Evolutionary conservation across 495 filamentous ascomycete species (phyloP), one percentile per base, ranked within the genome.

Genomic region (Neurospora discreta): DNA sequence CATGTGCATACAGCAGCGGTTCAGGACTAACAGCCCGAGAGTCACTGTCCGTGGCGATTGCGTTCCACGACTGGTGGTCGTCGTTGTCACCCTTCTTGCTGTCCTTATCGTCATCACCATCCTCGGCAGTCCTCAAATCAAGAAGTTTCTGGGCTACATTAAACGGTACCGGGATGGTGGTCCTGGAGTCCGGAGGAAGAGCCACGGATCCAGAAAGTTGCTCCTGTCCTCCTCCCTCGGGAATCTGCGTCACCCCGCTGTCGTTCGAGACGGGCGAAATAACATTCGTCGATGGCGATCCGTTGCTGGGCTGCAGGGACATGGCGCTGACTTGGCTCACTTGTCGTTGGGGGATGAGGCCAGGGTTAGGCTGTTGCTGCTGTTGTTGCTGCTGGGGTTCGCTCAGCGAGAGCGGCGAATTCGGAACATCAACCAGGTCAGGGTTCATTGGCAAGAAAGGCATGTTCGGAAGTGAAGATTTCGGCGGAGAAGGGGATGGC

Each of bases 131-230:
- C 52, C 52, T 7, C 7, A 18, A 18, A 4, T 26, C 30, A 9
- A 18, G 15, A 36, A 73, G 40, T 8, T 58, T 42, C 30, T 76
- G 75, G 3, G 44, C 68, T 33, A 65, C 52, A 26, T 18, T 65
- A 33, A 65, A 26, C 10, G 74, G 75, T 23, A 76, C 74, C 5
- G 81, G 79, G 70, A 80, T 81, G 68, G 77, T 72, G 30, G 76
- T 68, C 36, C 75, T 74, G 20, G 52, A 72, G 39, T 73, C 72
- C 36, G 70, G 71, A 67, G 46, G 30, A n/a, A 33, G 36, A 39
- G 52, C 52, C 6, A 26, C 52, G 23, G 52, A 65, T 65, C 52
- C 52, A 26, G 52, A 65, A 7, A 33, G 52, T 65, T 65, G 52
- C 26, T 65, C 26, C 23, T 65, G 52, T 26, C 26, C 46, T 44